Percentiles rank a stretch among this genome's conserved stretches.
These are phyloP conservation scores for Mycena venus DNA, from an alignment of 768 basidiomycete species.

Conservation along the genomic window DNA sequence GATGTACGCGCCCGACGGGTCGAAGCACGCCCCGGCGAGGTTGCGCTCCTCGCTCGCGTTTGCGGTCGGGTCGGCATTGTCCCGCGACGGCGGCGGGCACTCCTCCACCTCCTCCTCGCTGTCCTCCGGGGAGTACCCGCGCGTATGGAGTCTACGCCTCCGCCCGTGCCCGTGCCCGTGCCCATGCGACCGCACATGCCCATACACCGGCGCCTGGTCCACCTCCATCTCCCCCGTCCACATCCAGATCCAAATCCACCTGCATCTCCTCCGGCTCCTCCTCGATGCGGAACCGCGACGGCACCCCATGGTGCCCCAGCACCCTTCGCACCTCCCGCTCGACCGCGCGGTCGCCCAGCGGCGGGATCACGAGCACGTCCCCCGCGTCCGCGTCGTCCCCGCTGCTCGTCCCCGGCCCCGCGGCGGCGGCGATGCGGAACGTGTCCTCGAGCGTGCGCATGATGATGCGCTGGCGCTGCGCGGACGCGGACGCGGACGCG, in stretches of 20 bases:
- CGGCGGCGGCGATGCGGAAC: conserved; percentile 60
- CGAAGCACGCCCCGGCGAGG: conserved; percentile 81
- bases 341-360: conserved; percentile 65
- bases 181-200: neutral
- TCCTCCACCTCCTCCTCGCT: conserved; percentile 32
- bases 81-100: conserved; percentile 44
- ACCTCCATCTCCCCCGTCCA: neutral
- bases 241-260: conserved; percentile 37
- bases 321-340: conserved; percentile 72
- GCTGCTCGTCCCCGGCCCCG: no score
- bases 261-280: conserved; percentile 39
- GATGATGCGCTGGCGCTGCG: conserved; percentile 36
- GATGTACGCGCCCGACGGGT: conserved; percentile 74
- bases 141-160: no score
- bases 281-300: conserved; percentile 43
- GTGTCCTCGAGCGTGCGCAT: conserved; percentile 70
- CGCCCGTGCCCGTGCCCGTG: neutral
- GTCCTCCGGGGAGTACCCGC: neutral
- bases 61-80: conserved; percentile 6
- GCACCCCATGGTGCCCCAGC: conserved; percentile 63
- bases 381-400: no score
- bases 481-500: conserved; percentile 25
- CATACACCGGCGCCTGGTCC: neutral
- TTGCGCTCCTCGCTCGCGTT: conserved; percentile 58
- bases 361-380: conserved; percentile 69